phyloP scores from a whole-genome alignment of 1,284 basidiomycete genomes.

The Apiotrichum laibachii region DNA sequence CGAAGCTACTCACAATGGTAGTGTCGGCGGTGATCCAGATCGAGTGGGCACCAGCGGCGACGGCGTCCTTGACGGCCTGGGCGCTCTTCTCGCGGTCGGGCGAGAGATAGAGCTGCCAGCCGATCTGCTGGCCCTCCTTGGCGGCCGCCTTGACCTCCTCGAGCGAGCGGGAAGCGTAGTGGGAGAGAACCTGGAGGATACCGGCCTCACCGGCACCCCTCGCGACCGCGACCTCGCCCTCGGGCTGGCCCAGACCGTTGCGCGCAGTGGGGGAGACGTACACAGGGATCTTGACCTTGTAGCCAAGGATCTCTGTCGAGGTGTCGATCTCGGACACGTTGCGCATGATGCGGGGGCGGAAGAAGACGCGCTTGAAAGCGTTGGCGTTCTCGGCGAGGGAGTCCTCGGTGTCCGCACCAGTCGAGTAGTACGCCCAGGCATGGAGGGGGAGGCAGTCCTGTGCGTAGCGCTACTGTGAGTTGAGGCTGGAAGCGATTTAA shows the following conservation, averaged over 20 bases:
- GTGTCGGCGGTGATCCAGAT: slow-evolving; percentile 55
- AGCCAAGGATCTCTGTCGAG: slow-evolving; percentile 70
- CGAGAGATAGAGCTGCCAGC: slow-evolving; percentile 44
- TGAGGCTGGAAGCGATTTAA: slow-evolving; percentile 11
- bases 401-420: slow-evolving; percentile 72
- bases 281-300: slow-evolving; percentile 66
- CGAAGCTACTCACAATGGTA: slow-evolving; percentile 34
- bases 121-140: slow-evolving; percentile 32
- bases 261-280: slow-evolving; percentile 70
- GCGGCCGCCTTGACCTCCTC: slow-evolving; percentile 52
- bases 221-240: slow-evolving; percentile 52
- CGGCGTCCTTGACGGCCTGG: slow-evolving; percentile 47
- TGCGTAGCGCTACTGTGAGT: slow-evolving; percentile 53
- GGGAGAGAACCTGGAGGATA: slow-evolving; percentile 52
- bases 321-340: slow-evolving; percentile 67
- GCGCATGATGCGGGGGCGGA: slow-evolving; percentile 72
- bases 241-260: slow-evolving; percentile 53
- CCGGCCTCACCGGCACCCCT: slow-evolving; percentile 49
- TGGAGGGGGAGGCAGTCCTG: slow-evolving; percentile 64
- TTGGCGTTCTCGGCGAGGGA: slow-evolving; percentile 61
- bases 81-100: slow-evolving; percentile 43
- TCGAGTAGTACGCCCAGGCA: slow-evolving; percentile 74
- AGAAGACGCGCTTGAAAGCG: slow-evolving; percentile 74
- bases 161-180: slow-evolving; percentile 50
- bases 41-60: slow-evolving; percentile 46